phyloP scores from a whole-genome alignment of 352 stramenopile species.

The Pythium biforme region DNA sequence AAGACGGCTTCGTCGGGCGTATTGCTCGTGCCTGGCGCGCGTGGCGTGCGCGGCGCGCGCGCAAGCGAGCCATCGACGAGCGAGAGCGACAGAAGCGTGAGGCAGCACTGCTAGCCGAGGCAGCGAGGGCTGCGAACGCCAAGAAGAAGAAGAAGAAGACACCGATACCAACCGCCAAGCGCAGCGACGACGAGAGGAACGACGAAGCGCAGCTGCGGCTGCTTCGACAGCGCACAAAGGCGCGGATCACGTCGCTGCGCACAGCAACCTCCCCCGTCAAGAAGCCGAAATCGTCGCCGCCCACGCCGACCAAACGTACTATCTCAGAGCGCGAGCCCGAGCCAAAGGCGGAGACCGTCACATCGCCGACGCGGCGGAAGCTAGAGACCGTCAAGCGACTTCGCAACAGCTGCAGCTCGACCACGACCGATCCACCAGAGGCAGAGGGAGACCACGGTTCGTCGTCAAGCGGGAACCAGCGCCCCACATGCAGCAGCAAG shows the following conservation, averaged over 20 bases:
- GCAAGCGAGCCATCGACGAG: conserved; percentile 4
- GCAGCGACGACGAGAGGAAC: neutral
- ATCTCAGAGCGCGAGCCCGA: neutral
- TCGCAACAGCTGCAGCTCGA: too few species aligned
- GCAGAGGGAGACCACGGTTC: too few species aligned
- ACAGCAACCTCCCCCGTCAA: neutral
- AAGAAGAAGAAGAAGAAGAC: conserved; percentile 18
- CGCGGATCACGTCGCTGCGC: conserved; percentile 14
- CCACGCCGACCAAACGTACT: neutral
- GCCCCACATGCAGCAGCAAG: neutral
- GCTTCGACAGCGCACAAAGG: conserved; percentile 18
- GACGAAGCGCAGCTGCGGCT: neutral
- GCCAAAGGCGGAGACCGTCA: neutral
- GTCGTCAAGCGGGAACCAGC: conserved; percentile 5
- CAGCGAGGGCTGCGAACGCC: neutral
- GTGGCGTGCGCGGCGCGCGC: conserved; percentile 4
- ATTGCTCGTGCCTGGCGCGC: conserved; percentile 18
- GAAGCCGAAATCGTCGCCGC: neutral
- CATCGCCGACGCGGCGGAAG: conserved; percentile 22
- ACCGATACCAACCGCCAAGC: neutral
- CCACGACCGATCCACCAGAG: too few species aligned
- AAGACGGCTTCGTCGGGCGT: conserved; percentile 18
- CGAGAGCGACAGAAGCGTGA: conserved; percentile 5
- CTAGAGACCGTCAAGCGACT: conserved; percentile 22
- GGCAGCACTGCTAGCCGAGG: neutral